Evolutionary conservation across 2,329 filamentous ascomycete species (phyloP), one percentile per base, ranked within the genome.

Genomic region (Alternaria postmessia): DNA sequence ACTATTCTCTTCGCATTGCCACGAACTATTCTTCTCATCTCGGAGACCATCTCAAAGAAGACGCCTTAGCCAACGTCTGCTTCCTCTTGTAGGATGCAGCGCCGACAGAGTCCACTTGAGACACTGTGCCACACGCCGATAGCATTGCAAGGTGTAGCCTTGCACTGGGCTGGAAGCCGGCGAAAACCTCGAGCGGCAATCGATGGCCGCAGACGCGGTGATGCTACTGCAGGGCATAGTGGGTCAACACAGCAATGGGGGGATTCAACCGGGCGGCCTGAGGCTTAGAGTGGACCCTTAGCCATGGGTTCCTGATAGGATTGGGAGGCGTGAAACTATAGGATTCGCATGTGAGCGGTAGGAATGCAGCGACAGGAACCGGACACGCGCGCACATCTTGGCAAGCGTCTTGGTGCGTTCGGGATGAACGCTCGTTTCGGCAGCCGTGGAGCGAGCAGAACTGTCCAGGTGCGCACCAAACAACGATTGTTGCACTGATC

Each of bases 21-120:
- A 36, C 51, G 42, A 49, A 36, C 34, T 30, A 47, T 43, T 28
- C 20, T 22, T 49, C 24, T 59, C 43, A 59, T 48, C 51, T 54
- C 56, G 56, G 56, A 49, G 56, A 24, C 43, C 36, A 48, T 32
- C 56, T 54, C 24, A 36, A 59, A 59, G n/a, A 34, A 34, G 56
- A 32, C 42, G 8, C 5, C 12, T 55, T 54, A 43, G 49, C 16
- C 18, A 42, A 18, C 12, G 22, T 32, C 11, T 20, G 26, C 34
- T 48, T 36, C 56, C 56, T 49, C 43, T 34, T 59, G 51, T 42
- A 43, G 56, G 22, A 39, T 48, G n/a, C 51, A 49, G 30, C 56
- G 38, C 56, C 56, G 56, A 36, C 28, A 42, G 43, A 7, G 36
- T 49, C 51, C 42, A 54, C 56, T 28, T 42, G 34, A 39, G 26